Evolutionary conservation across 2,329 filamentous ascomycete species (phyloP).

Genomic region (Ambrosiella beaveri): DNA sequence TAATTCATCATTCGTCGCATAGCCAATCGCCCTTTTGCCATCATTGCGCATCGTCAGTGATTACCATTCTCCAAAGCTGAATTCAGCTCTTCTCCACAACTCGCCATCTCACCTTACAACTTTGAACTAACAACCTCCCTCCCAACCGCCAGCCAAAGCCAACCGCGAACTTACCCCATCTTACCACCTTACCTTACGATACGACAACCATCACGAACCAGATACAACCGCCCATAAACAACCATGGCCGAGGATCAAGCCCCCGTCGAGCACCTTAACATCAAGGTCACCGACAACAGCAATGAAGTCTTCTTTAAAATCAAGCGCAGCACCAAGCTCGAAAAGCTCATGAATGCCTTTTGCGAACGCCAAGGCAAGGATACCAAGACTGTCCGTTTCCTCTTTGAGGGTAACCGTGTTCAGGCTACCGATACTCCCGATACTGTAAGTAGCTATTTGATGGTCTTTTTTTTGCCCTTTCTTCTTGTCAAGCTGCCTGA

Average conservation of each 20-base stretch:
- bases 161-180: no score
- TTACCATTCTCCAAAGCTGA: no score
- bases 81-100: no score
- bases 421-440: constrained; percentile 81
- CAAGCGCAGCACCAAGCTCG: constrained; percentile 86
- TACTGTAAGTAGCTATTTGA: constrained; percentile 43
- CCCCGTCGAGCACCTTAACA: constrained; percentile 75
- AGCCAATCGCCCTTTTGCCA: no score
- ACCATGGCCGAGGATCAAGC: constrained; percentile 22
- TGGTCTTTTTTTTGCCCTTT: not conserved
- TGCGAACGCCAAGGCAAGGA: constrained; percentile 92
- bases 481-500: no score
- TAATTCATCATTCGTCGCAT: constrained; percentile 34
- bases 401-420: constrained; percentile 91
- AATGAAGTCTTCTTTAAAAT: constrained; percentile 99
- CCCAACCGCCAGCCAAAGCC: no score
- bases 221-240: constrained; percentile 18
- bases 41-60: no score
- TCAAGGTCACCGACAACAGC: constrained; percentile 98
- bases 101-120: no score
- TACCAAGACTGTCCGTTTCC: constrained; percentile 67
- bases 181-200: no score
- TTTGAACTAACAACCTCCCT: no score
- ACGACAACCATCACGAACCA: no score
- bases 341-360: constrained; percentile 97